Conservation (phyloP, 495 filamentous ascomycete genomes). For the Hypoxylon crocopeplum region DNA sequence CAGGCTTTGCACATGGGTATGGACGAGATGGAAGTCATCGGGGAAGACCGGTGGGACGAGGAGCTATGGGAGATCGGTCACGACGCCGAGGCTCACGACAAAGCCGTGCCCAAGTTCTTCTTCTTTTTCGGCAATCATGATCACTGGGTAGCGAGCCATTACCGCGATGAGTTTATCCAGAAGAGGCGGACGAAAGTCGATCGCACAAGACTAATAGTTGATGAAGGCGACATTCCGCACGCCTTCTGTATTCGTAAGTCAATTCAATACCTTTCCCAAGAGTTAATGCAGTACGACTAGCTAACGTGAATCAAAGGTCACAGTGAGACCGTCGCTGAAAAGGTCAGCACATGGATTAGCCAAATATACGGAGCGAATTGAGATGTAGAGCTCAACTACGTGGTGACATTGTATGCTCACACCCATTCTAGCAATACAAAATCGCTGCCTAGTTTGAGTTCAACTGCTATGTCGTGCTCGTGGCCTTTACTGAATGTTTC, state of each 20-base stretch:
- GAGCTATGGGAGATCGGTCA: constrained; percentile 77
- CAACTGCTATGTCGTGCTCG: too few relatives aligned
- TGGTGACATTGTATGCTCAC: too few relatives aligned
- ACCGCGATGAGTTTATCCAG: constrained; percentile 77
- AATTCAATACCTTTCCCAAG: not conserved
- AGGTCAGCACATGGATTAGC: constrained; percentile 66
- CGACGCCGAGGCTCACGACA: constrained; percentile 42
- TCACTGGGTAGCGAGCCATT: constrained; percentile 81
- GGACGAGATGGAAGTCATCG: constrained; percentile 80
- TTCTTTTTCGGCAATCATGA: constrained; percentile 83
- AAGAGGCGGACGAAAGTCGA: constrained; percentile 42
- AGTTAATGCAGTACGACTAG: not conserved
- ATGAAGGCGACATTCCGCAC: constrained; percentile 76
- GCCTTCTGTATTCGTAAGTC: constrained; percentile 78
- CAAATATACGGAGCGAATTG: constrained; percentile 50
- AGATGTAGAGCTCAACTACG: too few relatives aligned
- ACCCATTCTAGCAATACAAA: too few relatives aligned
- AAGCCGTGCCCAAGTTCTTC: constrained; percentile 61
- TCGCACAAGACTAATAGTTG: constrained; percentile 74
- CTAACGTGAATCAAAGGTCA: constrained; percentile 53
- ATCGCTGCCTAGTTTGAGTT: too few relatives aligned
- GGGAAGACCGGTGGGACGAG: constrained; percentile 76
- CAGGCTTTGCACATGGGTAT: constrained; percentile 67
- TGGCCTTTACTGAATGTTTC: too few relatives aligned
- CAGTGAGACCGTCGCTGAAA: constrained; percentile 69